Evolutionary conservation across 768 basidiomycete genomes (phyloP), one percentile per base, ranked within the genome.

Genomic region (Lentinula guzmanii): DNA sequence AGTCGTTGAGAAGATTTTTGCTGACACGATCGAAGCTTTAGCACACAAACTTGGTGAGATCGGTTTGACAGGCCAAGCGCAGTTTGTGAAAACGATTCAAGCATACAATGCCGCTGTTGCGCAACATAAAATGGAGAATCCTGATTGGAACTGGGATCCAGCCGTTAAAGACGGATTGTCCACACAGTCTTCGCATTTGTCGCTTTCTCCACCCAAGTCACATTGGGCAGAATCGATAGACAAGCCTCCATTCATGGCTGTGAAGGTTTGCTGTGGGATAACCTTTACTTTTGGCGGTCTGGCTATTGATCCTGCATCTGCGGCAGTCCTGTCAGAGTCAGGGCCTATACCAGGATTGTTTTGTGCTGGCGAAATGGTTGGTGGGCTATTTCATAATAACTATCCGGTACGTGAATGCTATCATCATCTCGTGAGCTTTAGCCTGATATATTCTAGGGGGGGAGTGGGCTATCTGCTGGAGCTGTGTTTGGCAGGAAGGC

Each of bases 241-340:
- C 41, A 64, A 77, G 45, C 69, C 74, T 11, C 85, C 85, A 0
- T 85, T 86, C 65, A 72, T 87, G 68, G 87, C 86, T 2, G 84
- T 89, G 35, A 86, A 84, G 66, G 84, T 89, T 7, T 75, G 82
- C 0, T 88, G 87, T 71, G 88, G 86, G 5, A 81, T 87, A 58
- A 89, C 87, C 1, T 90, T 88, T 72, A 89, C 86, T 1, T 89
- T 88, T 72, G 86, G 87, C 0, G 87, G 87, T 1, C 69, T 89
- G 2, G 82, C 79, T 0, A 82, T 89, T 63, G 80, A 87, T 65
- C 78, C 84, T 0, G 66, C 73, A 15, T 85, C 82, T 0, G 78
- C 82, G 9, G 79, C 70, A 1, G 86, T 89, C 5, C 52, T 86
- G 1, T 77, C 76, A 0, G 75, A 76, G 31, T 65, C 68, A 9